phyloP scores from a whole-genome alignment of 805 yeast species.

The Metschnikowia hibisci region DNA sequence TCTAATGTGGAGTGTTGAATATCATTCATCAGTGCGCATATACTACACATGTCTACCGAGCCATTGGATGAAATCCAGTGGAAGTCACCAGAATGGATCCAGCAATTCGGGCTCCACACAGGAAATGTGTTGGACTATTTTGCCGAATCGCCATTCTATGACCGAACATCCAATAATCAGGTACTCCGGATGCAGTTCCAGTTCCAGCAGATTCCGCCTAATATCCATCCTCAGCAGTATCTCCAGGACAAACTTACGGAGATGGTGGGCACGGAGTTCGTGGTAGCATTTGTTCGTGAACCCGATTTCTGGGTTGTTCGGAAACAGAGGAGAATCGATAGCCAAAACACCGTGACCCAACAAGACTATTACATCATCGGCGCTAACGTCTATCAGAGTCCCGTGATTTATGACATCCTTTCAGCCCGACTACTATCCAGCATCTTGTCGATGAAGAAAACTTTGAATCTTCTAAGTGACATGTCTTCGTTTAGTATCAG shows the following conservation, averaged over 20 bases:
- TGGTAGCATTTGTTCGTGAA: slow-evolving; percentile 68
- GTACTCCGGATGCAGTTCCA: slow-evolving; percentile 94
- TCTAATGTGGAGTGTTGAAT: no score
- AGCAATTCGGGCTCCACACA: slow-evolving; percentile 77
- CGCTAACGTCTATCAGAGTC: slow-evolving; percentile 90
- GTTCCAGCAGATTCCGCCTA: slow-evolving; percentile 50
- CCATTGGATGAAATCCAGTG: slow-evolving; percentile 88
- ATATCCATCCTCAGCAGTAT: slow-evolving; percentile 32
- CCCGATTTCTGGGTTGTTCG: slow-evolving; percentile 92
- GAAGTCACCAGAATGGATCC: slow-evolving; percentile 98
- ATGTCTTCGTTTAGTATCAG: slow-evolving; percentile 31
- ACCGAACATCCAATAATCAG: slow-evolving; percentile 90
- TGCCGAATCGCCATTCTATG: slow-evolving; percentile 91
- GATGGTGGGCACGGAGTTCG: slow-evolving; percentile 84
- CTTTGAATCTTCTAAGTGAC: slow-evolving; percentile 30
- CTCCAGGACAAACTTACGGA: slow-evolving; percentile 59
- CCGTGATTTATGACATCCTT: slow-evolving; percentile 66
- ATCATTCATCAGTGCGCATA: neutral
- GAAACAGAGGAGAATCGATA: slow-evolving; percentile 65
- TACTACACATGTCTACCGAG: slow-evolving; percentile 18
- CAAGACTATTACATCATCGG: slow-evolving; percentile 87
- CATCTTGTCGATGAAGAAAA: slow-evolving; percentile 33
- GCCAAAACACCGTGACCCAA: slow-evolving; percentile 48
- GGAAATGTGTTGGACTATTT: slow-evolving; percentile 92
- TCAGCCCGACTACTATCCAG: slow-evolving; percentile 52